Evolutionary conservation across 106 monocot species (phyloP), one percentile per base, ranked within the genome.

Genomic region (Allium cepa): DNA sequence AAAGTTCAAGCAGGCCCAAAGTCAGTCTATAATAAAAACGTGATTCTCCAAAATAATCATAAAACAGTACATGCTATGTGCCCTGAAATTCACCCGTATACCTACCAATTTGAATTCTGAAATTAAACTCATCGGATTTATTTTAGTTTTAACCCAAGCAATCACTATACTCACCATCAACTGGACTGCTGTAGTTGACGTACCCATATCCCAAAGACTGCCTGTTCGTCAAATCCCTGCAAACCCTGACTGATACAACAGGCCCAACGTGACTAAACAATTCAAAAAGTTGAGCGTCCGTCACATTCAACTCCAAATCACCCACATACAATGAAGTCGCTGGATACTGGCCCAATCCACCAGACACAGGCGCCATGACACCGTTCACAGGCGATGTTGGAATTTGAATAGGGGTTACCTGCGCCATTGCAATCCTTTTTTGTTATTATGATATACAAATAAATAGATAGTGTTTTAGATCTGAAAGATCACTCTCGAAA

Each of bases 201-300:
- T 83, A 87, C 12, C 83, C 87, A 58, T 87, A 87, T 10, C 87
- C 87, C 11, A 87, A 80, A 1, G 87, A 87, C 9, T 72, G 47
- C 10, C 75, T 69, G 47, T 80, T 78, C 36, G 53, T 78, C 57
- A 78, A 49, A 46, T 87, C 87, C 9, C 80, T 66, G 66, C 87
- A 87, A 9, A 87, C 80, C 26, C 78, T 69, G 4, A 87, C 87
- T 8, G 87, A 87, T 3, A 87, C 77, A 8, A 87, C 83, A 15
- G 17, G 68, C 3, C 80, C 83, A 10, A 83, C 50, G 72, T 81
- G 83, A 62, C 72, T 78, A 75, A 87, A 87, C 11, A 76, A 3
- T 1, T 83, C 83, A 64, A 57, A 87, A 15, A 87, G 74, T 72
- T 87, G 80, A 64, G 78, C 60, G 56, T 87, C 87, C 46, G 69